phyloP scores from a whole-genome alignment of 345 rosid species.

The Lenwebbia sp. region DNA sequence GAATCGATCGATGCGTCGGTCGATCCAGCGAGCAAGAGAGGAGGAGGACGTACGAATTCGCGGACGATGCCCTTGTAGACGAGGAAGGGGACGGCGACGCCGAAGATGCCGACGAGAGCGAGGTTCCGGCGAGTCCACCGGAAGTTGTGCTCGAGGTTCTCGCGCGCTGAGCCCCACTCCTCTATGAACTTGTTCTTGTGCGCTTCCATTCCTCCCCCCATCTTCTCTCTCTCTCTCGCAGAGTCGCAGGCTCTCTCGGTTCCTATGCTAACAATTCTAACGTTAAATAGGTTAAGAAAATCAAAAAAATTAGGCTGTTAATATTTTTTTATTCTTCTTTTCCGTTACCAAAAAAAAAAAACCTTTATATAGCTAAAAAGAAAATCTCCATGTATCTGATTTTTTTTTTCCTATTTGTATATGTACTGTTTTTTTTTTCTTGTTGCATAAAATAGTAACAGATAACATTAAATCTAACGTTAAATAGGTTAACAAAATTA shows the following conservation, averaged over 20 bases:
- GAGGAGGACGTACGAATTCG: constrained; percentile 45
- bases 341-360: neutral
- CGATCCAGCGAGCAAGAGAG: neutral
- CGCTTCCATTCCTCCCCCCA: constrained; percentile 95
- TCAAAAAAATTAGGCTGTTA: neutral
- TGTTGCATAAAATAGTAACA: too few species aligned
- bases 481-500: too few species aligned
- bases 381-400: neutral
- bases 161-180: constrained; percentile 78
- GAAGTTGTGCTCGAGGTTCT: constrained; percentile 89
- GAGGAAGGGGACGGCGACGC: constrained; percentile 73
- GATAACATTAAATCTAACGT: too few species aligned
- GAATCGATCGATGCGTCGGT: neutral
- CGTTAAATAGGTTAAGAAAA: neutral
- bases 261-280: neutral
- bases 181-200: constrained; percentile 91
- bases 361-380: neutral
- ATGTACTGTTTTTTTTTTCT: accelerated
- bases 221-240: constrained; percentile 3
- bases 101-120: constrained; percentile 79
- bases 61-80: constrained; percentile 87
- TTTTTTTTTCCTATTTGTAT: neutral
- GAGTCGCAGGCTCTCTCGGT: neutral
- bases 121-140: constrained; percentile 93
- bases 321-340: neutral